These are phyloP conservation scores for Mrakiaceae sp. DNA, from an alignment of 1,284 basidiomycete genomes.

Conservation along the genomic window DNA sequence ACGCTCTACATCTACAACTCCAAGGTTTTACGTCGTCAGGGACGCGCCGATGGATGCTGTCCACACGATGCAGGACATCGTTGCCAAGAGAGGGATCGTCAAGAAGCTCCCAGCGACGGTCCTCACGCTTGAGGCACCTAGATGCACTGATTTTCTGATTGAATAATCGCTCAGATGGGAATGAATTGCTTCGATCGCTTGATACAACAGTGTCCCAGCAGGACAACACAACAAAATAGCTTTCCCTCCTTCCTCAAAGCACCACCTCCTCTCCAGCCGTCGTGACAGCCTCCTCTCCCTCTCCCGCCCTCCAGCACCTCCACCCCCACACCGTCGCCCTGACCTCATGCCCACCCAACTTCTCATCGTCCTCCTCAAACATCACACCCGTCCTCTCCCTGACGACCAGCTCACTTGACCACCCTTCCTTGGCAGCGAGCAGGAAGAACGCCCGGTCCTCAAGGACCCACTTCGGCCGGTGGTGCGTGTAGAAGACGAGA, in stretches of 20 bases:
- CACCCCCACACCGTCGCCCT: conserved; percentile 69
- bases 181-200: too few species aligned
- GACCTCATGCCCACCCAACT: conserved; percentile 39
- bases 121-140: too few species aligned
- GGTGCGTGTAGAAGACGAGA: conserved; percentile 87
- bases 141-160: too few species aligned
- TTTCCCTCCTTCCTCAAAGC: not conserved
- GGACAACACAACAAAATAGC: not conserved
- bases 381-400: conserved; percentile 62
- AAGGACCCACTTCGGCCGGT: conserved; percentile 71
- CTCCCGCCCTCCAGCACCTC: conserved; percentile 33
- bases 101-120: too few species aligned
- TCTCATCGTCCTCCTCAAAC: conserved; percentile 73
- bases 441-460: conserved; percentile 76
- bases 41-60: too few species aligned
- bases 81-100: too few species aligned
- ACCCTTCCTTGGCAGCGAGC: conserved; percentile 54
- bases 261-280: not conserved
- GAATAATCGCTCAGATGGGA: too few species aligned
- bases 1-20: too few species aligned
- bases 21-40: too few species aligned
- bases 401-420: conserved; percentile 63
- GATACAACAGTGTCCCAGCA: too few species aligned
- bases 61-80: too few species aligned
- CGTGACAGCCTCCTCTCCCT: not conserved